phyloP scores from a whole-genome alignment of 345 rosid genomes.

The Iberis pinnata region DNA sequence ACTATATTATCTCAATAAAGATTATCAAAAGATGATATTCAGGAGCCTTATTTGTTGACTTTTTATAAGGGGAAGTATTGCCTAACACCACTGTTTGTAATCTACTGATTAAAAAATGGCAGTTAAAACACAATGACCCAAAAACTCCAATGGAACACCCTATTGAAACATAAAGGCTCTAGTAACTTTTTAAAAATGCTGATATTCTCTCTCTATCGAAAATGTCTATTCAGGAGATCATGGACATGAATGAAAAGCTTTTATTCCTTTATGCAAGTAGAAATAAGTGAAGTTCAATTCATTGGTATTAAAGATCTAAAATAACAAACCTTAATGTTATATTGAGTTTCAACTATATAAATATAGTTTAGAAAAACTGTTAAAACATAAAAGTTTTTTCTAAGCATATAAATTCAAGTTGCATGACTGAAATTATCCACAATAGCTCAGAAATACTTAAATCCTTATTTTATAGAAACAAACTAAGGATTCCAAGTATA shows the following conservation, averaged over 20 bases:
- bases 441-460: neutral
- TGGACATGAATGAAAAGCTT: neutral
- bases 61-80: neutral
- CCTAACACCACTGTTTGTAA: neutral
- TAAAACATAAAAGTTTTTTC: neutral
- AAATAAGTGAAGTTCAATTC: neutral
- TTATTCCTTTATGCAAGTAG: neutral
- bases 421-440: neutral
- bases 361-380: neutral
- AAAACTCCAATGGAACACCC: neutral
- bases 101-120: neutral
- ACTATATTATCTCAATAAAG: too few relatives aligned
- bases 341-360: neutral
- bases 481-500: neutral
- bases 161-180: neutral
- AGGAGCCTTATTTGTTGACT: neutral
- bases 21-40: neutral
- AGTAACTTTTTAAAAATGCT: neutral
- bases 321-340: neutral
- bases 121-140: neutral
- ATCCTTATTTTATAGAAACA: neutral
- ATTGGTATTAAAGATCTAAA: neutral
- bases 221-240: neutral
- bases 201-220: neutral
- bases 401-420: neutral